phyloP scores from a whole-genome alignment of 345 rosid genomes.

The Ailanthus altissimus region DNA sequence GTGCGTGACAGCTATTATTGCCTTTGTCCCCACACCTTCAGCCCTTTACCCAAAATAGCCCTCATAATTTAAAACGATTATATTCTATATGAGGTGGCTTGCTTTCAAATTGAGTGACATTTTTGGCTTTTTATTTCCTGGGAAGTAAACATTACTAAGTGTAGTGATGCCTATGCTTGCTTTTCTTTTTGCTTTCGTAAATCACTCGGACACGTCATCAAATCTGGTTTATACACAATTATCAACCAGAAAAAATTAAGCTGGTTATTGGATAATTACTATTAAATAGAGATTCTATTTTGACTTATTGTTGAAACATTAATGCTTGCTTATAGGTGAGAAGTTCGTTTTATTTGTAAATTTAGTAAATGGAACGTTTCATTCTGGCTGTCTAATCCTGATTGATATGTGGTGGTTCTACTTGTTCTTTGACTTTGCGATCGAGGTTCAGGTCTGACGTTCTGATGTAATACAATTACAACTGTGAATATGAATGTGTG shows the following conservation, averaged over 20 bases:
- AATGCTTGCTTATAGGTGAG: not conserved
- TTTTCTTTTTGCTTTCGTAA: too few relatives aligned
- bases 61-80: not conserved
- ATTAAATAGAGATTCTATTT: not conserved
- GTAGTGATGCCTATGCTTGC: too few relatives aligned
- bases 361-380: too few relatives aligned
- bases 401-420: not conserved
- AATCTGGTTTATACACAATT: not conserved
- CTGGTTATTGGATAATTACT: not conserved
- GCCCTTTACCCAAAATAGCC: not conserved
- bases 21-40: not conserved
- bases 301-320: not conserved
- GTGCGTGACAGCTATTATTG: constrained; percentile 20
- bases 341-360: too few relatives aligned
- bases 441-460: not conserved
- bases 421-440: not conserved
- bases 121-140: not conserved
- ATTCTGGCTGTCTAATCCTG: too few relatives aligned
- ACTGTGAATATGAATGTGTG: not conserved
- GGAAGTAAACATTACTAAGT: too few relatives aligned
- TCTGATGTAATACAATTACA: not conserved
- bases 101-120: not conserved
- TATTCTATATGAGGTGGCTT: not conserved
- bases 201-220: not conserved
- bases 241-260: not conserved